These are phyloP conservation scores for Moricandia moricandioides DNA, from an alignment of 345 rosid species.

Conservation along the genomic window DNA sequence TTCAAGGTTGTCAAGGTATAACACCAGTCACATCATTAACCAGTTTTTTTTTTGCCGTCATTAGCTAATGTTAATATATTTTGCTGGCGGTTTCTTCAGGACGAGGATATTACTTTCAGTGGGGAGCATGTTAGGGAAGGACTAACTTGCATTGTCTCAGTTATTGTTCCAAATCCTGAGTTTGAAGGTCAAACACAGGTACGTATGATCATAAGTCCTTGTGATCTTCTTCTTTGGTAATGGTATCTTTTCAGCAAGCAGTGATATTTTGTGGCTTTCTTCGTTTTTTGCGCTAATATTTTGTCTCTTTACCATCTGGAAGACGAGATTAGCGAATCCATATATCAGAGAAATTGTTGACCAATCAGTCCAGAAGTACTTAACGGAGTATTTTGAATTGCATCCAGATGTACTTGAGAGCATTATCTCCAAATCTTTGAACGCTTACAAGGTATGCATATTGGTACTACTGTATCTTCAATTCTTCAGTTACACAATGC, in stretches of 20 bases:
- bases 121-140: slow-evolving; percentile 92
- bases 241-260: neutral
- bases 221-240: slow-evolving; percentile 6
- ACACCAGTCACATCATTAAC: neutral
- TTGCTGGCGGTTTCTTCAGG: slow-evolving; percentile 44
- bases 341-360: slow-evolving; percentile 88
- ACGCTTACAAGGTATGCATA: slow-evolving; percentile 71
- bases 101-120: slow-evolving; percentile 70
- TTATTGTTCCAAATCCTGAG: slow-evolving; percentile 89
- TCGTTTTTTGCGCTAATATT: slow-evolving; percentile 23
- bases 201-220: slow-evolving; percentile 14
- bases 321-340: slow-evolving; percentile 98
- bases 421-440: slow-evolving; percentile 73
- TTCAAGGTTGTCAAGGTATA: slow-evolving; percentile 64
- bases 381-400: slow-evolving; percentile 84
- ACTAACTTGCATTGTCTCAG: slow-evolving; percentile 78
- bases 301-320: slow-evolving; percentile 1
- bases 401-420: slow-evolving; percentile 89
- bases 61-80: neutral
- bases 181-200: slow-evolving; percentile 99
- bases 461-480: neutral
- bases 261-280: neutral
- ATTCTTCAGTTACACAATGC: slow-evolving; percentile 3
- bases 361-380: slow-evolving; percentile 80
- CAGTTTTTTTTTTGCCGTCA: neutral